Evolutionary conservation across 306 rosid genomes (phyloP).

Genomic region (Rosa multiflora): DNA sequence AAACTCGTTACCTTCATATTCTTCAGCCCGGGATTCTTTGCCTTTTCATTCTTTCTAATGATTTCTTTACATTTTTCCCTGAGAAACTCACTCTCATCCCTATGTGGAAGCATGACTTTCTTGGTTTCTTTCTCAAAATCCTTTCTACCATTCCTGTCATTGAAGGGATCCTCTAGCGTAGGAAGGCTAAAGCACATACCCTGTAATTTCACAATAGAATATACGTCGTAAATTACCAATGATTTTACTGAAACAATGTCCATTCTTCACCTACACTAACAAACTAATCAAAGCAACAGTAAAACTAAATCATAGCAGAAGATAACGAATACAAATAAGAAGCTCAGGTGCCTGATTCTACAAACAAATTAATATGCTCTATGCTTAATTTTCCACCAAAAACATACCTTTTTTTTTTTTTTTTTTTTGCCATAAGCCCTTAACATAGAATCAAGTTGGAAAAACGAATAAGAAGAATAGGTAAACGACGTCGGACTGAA

Average conservation of each 20-base stretch:
- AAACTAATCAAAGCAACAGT: neutral
- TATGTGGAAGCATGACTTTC: slow-evolving; percentile 24
- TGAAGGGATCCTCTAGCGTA: slow-evolving; percentile 82
- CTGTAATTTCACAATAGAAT: slow-evolving; percentile 39
- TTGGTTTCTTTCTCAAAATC: slow-evolving; percentile 34
- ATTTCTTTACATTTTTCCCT: slow-evolving; percentile 37
- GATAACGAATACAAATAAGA: neutral
- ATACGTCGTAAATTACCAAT: neutral
- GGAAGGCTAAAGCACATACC: slow-evolving; percentile 98
- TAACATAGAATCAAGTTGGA: neutral
- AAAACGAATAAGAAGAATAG: neutral
- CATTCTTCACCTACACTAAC: neutral
- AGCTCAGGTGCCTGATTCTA: neutral
- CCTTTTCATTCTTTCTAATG: slow-evolving; percentile 20
- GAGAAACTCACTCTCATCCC: slow-evolving; percentile 30
- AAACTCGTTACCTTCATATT: neutral
- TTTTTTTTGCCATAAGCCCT: neutral
- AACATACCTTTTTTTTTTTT: neutral
- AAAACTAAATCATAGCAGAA: neutral
- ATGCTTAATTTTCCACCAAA: neutral
- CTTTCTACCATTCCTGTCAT: slow-evolving; percentile 57
- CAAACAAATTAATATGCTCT: neutral
- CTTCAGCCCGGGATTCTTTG: neutral
- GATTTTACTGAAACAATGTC: neutral
- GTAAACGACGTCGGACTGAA: neutral